Evolutionary conservation across 2,329 filamentous ascomycete genomes (phyloP), one percentile per base, ranked within the genome.

Genomic region (Calonectria fujianensis): DNA sequence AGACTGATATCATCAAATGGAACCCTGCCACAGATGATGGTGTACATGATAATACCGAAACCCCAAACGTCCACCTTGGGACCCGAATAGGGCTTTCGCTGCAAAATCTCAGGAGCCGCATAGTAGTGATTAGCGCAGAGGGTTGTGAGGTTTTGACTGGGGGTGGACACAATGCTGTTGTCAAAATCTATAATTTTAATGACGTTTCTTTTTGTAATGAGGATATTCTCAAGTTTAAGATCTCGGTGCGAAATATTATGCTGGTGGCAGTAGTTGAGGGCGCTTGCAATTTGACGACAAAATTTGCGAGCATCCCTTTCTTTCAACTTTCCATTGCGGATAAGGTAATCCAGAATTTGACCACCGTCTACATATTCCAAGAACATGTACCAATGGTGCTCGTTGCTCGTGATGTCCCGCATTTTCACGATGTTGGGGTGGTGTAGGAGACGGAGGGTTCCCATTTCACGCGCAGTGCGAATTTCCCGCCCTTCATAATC

Each of bases 291-390:
- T 86, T 98, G 97, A 50, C 96, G 94, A 78, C 95, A 97, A 85
- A 99, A 98, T 84, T 98, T 98, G 81, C 96, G 93, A 10, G 96
- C 96, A 85, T 98, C 96, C 86, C 98, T 98, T 87, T 99, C 97
- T 89, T 98, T 98, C 76, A 99, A 89, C 82, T 97, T 95, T 73
- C 96, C 97, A 82, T 98, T 97, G 3, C 96, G 98, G 83, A 99
- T 99, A 84, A 99, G 98, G 86, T 98, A 98, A 87, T 99, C 96
- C 75, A 99, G 92, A 97, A 99, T 98, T 87, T 98, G 97, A n/a
- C 96, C 97, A 59, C 96, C 97, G 83, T 98, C 98, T 85, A 98
- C 96, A 85, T 97, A 98, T 87, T 99, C 97, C 83, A 98, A 98
- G 66, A 99, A 92, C 96, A 99, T 98, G 86, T 98, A 99, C 97